These are phyloP conservation scores for Solidago caesia DNA, from an alignment of 129 eudicot species.

Conservation along the genomic window DNA sequence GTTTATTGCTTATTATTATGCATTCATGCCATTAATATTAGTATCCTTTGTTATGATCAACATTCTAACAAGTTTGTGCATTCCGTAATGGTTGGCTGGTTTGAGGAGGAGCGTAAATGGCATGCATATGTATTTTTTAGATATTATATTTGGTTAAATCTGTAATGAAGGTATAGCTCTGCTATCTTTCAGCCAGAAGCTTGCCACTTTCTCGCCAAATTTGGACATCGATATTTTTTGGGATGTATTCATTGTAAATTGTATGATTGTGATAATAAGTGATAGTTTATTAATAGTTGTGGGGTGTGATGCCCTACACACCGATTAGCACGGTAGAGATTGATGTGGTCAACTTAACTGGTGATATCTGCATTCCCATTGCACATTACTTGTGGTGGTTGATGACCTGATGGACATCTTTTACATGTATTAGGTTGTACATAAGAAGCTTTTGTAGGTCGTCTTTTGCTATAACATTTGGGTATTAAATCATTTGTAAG, in stretches of 20 bases:
- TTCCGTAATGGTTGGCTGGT: conserved; percentile 8
- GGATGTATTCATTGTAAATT: conserved; percentile 8
- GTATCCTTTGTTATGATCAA: not conserved
- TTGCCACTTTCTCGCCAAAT: not conserved
- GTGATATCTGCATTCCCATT: conserved; percentile 11
- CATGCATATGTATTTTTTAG: not conserved
- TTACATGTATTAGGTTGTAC: conserved; percentile 15
- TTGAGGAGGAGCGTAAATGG: not conserved
- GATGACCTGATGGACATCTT: not conserved
- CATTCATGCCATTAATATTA: not conserved
- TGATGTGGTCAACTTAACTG: conserved; percentile 10
- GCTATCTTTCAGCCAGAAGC: not conserved
- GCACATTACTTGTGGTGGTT: conserved; percentile 11
- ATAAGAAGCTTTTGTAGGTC: not conserved
- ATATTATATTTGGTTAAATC: not conserved
- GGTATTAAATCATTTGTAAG: not conserved
- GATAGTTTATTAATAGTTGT: not conserved
- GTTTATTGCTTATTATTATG: not conserved
- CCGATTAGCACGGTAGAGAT: not conserved
- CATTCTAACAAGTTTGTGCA: conserved; percentile 1
- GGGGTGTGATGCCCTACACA: conserved; percentile 12
- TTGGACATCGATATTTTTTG: too few relatives aligned
- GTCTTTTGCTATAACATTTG: conserved; percentile 2
- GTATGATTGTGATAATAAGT: conserved; percentile 20
- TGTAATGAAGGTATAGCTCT: not conserved